These are phyloP conservation scores for Chytriomyces confervae DNA, from an alignment of 192 early-diverging fungal species.

Conservation along the genomic window DNA sequence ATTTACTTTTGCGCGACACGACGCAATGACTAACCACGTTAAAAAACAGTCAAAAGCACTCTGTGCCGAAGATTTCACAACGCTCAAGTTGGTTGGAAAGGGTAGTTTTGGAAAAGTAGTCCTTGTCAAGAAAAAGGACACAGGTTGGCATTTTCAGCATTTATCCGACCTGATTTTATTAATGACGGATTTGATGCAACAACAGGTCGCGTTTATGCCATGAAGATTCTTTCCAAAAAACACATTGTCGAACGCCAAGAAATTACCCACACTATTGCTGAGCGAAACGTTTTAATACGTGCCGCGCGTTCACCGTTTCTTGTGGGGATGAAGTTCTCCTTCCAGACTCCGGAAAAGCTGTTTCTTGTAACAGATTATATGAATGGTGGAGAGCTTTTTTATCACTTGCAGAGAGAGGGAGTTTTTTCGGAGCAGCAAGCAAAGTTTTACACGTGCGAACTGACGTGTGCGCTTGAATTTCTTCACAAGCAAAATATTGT, in stretches of 20 bases:
- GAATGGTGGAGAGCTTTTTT: constrained; percentile 86
- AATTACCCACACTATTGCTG: constrained; percentile 75
- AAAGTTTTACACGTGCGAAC: constrained; percentile 79
- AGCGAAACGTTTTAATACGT: constrained; percentile 76
- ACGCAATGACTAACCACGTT: neutral
- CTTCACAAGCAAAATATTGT: constrained; percentile 72
- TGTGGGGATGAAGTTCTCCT: constrained; percentile 90
- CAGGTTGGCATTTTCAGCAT: constrained; percentile 39
- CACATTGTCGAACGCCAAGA: constrained; percentile 77
- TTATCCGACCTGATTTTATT: neutral
- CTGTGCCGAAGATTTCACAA: constrained; percentile 66
- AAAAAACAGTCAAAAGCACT: constrained; percentile 46
- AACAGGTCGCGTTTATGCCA: constrained; percentile 74
- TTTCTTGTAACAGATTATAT: constrained; percentile 83
- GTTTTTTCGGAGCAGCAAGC: constrained; percentile 86
- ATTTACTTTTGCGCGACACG: neutral
- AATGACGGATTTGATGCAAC: no score
- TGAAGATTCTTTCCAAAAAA: constrained; percentile 81
- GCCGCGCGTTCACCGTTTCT: constrained; percentile 83
- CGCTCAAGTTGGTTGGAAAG: constrained; percentile 76
- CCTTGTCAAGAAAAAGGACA: constrained; percentile 80
- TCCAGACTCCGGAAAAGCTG: constrained; percentile 79
- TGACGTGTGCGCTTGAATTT: constrained; percentile 72
- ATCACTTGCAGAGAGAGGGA: constrained; percentile 88
- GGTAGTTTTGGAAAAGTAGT: constrained; percentile 84